These are phyloP conservation scores for Pelargonium australe DNA, from an alignment of 441 rosid genomes.

Conservation along the genomic window DNA sequence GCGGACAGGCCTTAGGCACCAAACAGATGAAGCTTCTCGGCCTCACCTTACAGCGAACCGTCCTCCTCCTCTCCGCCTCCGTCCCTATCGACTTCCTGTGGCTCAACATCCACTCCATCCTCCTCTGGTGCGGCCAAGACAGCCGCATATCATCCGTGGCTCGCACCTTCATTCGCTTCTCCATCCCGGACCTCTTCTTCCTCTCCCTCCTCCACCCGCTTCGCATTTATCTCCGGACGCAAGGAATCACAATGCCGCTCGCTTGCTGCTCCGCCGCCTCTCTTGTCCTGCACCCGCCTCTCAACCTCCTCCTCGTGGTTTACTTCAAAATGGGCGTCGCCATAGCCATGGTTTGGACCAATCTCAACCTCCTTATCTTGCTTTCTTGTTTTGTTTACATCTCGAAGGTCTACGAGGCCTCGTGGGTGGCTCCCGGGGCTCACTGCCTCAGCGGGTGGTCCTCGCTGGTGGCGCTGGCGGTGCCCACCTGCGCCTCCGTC, in stretches of 20 bases:
- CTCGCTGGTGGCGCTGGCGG: constrained; percentile 63
- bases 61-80: constrained; percentile 75
- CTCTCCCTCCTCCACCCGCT: constrained; percentile 92
- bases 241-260: constrained; percentile 75
- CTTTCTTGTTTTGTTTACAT: constrained; percentile 59
- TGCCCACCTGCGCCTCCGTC: constrained; percentile 86
- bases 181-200: constrained; percentile 85
- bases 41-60: constrained; percentile 82
- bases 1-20: constrained; percentile 95
- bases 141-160: constrained; percentile 65
- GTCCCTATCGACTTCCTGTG: constrained; percentile 78
- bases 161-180: constrained; percentile 62
- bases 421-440: constrained; percentile 71
- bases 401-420: constrained; percentile 61
- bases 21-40: constrained; percentile 87
- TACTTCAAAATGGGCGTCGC: constrained; percentile 84
- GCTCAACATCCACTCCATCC: constrained; percentile 65
- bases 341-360: constrained; percentile 83
- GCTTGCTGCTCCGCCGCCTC: constrained; percentile 85
- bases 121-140: constrained; percentile 80
- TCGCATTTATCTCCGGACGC: constrained; percentile 74
- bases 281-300: constrained; percentile 66
- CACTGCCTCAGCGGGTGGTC: constrained; percentile 84
- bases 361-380: constrained; percentile 65
- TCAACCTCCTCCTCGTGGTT: constrained; percentile 64